Percentiles rank a stretch among this genome's conserved stretches.
phyloP scores from a whole-genome alignment of 1,284 basidiomycete species.

The Entoloma clypeatum region DNA sequence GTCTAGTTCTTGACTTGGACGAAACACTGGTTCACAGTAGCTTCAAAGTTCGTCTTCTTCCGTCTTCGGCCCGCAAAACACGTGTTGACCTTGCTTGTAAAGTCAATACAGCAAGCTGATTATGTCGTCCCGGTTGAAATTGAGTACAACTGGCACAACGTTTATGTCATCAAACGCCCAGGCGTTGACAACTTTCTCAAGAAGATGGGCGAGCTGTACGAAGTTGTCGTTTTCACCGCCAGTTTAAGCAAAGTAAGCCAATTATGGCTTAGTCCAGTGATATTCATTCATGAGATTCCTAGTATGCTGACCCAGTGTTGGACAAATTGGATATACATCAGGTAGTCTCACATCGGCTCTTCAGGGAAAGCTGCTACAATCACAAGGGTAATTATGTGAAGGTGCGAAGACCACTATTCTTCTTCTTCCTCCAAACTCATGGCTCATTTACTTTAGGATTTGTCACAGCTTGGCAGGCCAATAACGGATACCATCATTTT shows the following conservation, averaged over 20 bases:
- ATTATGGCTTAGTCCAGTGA: too few relatives aligned
- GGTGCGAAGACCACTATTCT: slow-evolving; percentile 40
- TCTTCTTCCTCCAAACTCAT: slow-evolving; percentile 3
- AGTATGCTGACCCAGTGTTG: slow-evolving; percentile 98
- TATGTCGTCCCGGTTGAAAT: slow-evolving; percentile 99
- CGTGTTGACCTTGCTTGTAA: slow-evolving; percentile 17
- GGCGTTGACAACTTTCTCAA: slow-evolving; percentile 97
- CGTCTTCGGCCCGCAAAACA: slow-evolving; percentile 7
- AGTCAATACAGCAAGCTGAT: slow-evolving; percentile 95
- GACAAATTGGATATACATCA: slow-evolving; percentile 94
- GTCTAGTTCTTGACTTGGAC: slow-evolving; percentile 91
- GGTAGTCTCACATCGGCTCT: slow-evolving; percentile 93
- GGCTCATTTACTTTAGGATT: slow-evolving; percentile 55
- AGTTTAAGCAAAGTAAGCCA: slow-evolving; percentile 84
- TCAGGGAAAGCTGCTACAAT: slow-evolving; percentile 98
- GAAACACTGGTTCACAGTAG: slow-evolving; percentile 94
- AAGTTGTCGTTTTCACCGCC: slow-evolving; percentile 98
- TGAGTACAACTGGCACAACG: slow-evolving; percentile 96
- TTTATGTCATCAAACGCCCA: slow-evolving; percentile 98
- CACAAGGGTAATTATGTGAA: slow-evolving; percentile 99
- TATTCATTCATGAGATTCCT: slow-evolving; percentile 14
- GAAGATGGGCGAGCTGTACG: slow-evolving; percentile 97
- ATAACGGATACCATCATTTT: slow-evolving; percentile 95
- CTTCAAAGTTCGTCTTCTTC: slow-evolving; percentile 65
- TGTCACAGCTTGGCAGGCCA: slow-evolving; percentile 93